A percentile compares a stretch with the other conserved stretches of the same genome.
Conservation (phyloP, 345 rosid genomes). For the Adansonia digitata region DNA sequence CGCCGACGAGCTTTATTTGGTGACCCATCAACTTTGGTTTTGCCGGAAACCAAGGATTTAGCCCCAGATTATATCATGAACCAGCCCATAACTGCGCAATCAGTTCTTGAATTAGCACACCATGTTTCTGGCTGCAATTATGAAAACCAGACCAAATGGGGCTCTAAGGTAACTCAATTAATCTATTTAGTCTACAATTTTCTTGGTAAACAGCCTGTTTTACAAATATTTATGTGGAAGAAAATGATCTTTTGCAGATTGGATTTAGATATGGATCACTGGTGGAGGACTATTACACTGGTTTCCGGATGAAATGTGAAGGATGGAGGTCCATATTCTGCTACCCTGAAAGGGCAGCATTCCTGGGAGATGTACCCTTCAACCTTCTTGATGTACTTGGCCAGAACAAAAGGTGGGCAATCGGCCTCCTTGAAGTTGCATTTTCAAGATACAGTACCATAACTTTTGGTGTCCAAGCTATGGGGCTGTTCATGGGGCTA, state of each 20-base stretch:
- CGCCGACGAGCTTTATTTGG: conserved; percentile 56
- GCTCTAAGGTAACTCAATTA: conserved; percentile 41
- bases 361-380: conserved; percentile 41
- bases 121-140: conserved; percentile 47
- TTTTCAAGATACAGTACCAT: conserved; percentile 27
- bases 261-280: conserved; percentile 56
- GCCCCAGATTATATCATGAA: conserved; percentile 18
- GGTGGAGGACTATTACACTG: conserved; percentile 50
- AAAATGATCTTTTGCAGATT: conserved; percentile 30
- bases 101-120: conserved; percentile 40
- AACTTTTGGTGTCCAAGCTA: conserved; percentile 27
- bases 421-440: conserved; percentile 39
- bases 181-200: neutral
- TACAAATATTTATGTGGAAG: neutral
- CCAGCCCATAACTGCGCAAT: conserved; percentile 26
- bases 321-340: conserved; percentile 55
- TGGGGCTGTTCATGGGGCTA: conserved; percentile 33
- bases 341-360: conserved; percentile 44
- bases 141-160: conserved; percentile 64
- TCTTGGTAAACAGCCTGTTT: neutral
- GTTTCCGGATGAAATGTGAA: conserved; percentile 40
- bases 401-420: conserved; percentile 47
- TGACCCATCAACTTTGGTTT: conserved; percentile 25
- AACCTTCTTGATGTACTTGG: conserved; percentile 29
- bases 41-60: conserved; percentile 36